These are phyloP conservation scores for Lolium perenne DNA, from an alignment of 176 grass and related monocot genomes.

Conservation along the genomic window DNA sequence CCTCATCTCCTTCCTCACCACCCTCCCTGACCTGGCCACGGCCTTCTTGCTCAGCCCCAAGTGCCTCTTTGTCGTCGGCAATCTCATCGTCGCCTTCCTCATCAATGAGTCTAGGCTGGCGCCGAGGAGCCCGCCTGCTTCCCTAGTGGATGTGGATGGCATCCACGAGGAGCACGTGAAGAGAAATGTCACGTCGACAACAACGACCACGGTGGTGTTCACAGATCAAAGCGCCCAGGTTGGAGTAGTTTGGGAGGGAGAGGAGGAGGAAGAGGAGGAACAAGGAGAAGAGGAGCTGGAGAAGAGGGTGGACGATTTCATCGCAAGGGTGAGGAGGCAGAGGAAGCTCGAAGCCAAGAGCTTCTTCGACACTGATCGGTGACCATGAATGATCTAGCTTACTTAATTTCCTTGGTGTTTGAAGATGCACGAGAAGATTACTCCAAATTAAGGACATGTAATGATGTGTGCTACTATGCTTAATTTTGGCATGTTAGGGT, in stretches of 20 bases:
- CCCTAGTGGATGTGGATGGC: slow-evolving; percentile 37
- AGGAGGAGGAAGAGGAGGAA: slow-evolving; percentile 40
- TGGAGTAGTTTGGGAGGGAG: slow-evolving; percentile 27
- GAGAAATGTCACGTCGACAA: slow-evolving; percentile 27
- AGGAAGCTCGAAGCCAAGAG: slow-evolving; percentile 78
- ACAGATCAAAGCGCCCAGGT: slow-evolving; percentile 17
- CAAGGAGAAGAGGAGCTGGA: slow-evolving; percentile 63
- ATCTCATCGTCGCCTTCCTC: slow-evolving; percentile 88
- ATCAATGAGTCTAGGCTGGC: slow-evolving; percentile 72
- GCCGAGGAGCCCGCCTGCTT: slow-evolving; percentile 5
- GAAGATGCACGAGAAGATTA: slow-evolving; percentile 11
- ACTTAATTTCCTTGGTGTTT: background rate
- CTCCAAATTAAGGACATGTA: slow-evolving; percentile 33
- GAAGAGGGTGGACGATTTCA: slow-evolving; percentile 93
- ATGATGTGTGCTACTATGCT: slow-evolving; percentile 41
- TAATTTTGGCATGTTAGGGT: slow-evolving; percentile 34
- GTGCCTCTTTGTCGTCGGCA: slow-evolving; percentile 82
- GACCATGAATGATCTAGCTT: background rate
- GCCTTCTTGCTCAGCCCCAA: slow-evolving; percentile 69
- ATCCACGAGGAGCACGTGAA: slow-evolving; percentile 63
- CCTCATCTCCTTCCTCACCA: slow-evolving; percentile 52
- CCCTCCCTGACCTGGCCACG: slow-evolving; percentile 53
- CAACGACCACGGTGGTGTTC: background rate
- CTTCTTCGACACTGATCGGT: slow-evolving; percentile 61
- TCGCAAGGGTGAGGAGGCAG: slow-evolving; percentile 86